Conservation (phyloP, 75 land plant genomes). For the Larix kaempferi region DNA sequence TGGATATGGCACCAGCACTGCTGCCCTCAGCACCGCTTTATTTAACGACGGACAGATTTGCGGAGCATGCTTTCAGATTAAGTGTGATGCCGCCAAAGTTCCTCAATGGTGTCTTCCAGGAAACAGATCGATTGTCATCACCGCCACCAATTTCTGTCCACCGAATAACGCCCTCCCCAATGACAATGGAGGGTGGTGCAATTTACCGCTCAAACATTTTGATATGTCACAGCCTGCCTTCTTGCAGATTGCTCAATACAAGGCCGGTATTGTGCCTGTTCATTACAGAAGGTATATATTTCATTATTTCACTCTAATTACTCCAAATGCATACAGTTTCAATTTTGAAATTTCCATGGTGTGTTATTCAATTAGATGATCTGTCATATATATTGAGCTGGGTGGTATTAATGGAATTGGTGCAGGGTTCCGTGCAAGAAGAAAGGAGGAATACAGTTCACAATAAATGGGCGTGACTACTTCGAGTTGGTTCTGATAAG, state of each 20-base stretch:
- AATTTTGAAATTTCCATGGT: too few species aligned
- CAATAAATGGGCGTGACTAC: slow-evolving; percentile 40
- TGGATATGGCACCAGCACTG: slow-evolving; percentile 37
- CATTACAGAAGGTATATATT: slow-evolving; percentile 21
- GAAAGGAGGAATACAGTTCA: slow-evolving; percentile 52
- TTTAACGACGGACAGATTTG: slow-evolving; percentile 28
- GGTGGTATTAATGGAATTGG: too few species aligned
- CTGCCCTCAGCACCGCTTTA: slow-evolving; percentile 34
- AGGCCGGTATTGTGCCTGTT: slow-evolving; percentile 64
- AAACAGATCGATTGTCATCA: not conserved
- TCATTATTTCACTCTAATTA: too few species aligned
- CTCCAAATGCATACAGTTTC: too few species aligned
- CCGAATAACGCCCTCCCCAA: not conserved
- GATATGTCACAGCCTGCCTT: slow-evolving; percentile 68
- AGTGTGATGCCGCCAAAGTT: slow-evolving; percentile 15
- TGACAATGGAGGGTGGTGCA: slow-evolving; percentile 33
- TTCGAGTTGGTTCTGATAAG: slow-evolving; percentile 55
- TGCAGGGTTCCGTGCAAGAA: slow-evolving; percentile 39
- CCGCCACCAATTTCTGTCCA: slow-evolving; percentile 26
- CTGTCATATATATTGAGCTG: too few species aligned
- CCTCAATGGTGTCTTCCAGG: slow-evolving; percentile 2
- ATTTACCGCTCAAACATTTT: slow-evolving; percentile 46
- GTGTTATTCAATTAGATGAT: too few species aligned
- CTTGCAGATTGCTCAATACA: slow-evolving; percentile 51
- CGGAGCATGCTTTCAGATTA: slow-evolving; percentile 39